phyloP scores from a whole-genome alignment of 345 rosid genomes.

The Aquilaria yunnanensis region DNA sequence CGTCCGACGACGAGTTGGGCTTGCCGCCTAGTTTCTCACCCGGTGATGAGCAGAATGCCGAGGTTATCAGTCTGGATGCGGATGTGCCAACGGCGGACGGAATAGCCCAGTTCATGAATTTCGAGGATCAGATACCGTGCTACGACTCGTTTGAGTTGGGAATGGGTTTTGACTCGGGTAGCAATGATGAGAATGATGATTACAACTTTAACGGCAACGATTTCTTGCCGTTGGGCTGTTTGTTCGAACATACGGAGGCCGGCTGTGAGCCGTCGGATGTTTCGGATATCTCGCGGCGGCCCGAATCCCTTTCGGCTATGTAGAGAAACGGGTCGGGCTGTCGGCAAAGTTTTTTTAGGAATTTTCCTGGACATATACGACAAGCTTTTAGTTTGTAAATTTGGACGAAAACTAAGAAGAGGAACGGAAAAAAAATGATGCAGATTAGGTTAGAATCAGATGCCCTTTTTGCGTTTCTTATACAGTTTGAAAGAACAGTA shows the following conservation, averaged over 20 bases:
- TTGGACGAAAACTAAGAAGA: not conserved
- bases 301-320: slow-evolving; percentile 51
- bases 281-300: slow-evolving; percentile 41
- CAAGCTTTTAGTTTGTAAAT: not conserved
- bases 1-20: slow-evolving; percentile 84
- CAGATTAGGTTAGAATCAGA: too few relatives aligned
- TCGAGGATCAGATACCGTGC: slow-evolving; percentile 32
- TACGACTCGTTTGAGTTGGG: slow-evolving; percentile 47
- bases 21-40: slow-evolving; percentile 47
- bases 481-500: too few relatives aligned
- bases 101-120: slow-evolving; percentile 31
- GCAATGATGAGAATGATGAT: not conserved
- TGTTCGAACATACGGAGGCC: slow-evolving; percentile 45
- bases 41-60: slow-evolving; percentile 21
- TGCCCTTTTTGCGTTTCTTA: not conserved
- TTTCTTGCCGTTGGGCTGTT: slow-evolving; percentile 49
- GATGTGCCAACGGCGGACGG: slow-evolving; percentile 25
- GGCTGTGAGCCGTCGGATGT: slow-evolving; percentile 34
- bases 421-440: too few relatives aligned
- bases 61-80: slow-evolving; percentile 22
- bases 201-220: slow-evolving; percentile 21
- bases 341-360: not conserved
- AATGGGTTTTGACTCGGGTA: slow-evolving; percentile 18
- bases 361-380: not conserved
- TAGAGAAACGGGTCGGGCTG: slow-evolving; percentile 7